phyloP scores from a whole-genome alignment of 2,329 filamentous ascomycete species.

The Talaromyces pinophilus region DNA sequence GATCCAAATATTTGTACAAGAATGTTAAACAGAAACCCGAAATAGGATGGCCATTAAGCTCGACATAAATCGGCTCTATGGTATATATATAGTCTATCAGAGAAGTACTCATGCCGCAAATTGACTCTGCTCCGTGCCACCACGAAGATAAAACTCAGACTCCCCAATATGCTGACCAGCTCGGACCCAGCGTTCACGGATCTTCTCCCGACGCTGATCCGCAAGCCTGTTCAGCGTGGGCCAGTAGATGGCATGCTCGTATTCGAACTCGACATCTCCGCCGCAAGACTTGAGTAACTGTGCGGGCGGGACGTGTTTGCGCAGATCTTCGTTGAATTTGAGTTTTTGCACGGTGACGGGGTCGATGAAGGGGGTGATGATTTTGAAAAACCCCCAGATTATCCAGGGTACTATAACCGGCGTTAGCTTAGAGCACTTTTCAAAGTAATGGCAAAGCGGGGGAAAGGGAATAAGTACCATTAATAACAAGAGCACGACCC shows the following conservation, averaged over 20 bases:
- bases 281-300: slow-evolving; percentile 80
- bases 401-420: slow-evolving; percentile 73
- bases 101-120: slow-evolving; percentile 4
- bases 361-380: slow-evolving; percentile 95
- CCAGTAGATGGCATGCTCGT: slow-evolving; percentile 89
- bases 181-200: slow-evolving; percentile 71
- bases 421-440: not conserved
- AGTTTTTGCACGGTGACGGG: slow-evolving; percentile 91
- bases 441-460: not conserved
- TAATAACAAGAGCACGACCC: slow-evolving; percentile 84
- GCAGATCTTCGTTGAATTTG: slow-evolving; percentile 94
- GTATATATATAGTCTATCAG: slow-evolving; percentile 1
- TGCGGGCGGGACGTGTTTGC: slow-evolving; percentile 73
- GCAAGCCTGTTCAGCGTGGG: slow-evolving; percentile 75
- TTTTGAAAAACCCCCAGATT: slow-evolving; percentile 90
- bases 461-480: slow-evolving; percentile 63
- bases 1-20: slow-evolving; percentile 9
- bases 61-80: not conserved
- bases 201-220: slow-evolving; percentile 63
- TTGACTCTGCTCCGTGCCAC: slow-evolving; percentile 51
- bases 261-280: slow-evolving; percentile 83
- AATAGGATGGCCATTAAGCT: not conserved
- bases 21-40: not conserved
- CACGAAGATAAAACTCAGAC: slow-evolving; percentile 82
- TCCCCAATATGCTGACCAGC: slow-evolving; percentile 83